Percentiles rank a stretch among this genome's conserved stretches.
These are phyloP conservation scores for Canavalia gladiata DNA, from an alignment of 306 rosid species.

Conservation along the genomic window DNA sequence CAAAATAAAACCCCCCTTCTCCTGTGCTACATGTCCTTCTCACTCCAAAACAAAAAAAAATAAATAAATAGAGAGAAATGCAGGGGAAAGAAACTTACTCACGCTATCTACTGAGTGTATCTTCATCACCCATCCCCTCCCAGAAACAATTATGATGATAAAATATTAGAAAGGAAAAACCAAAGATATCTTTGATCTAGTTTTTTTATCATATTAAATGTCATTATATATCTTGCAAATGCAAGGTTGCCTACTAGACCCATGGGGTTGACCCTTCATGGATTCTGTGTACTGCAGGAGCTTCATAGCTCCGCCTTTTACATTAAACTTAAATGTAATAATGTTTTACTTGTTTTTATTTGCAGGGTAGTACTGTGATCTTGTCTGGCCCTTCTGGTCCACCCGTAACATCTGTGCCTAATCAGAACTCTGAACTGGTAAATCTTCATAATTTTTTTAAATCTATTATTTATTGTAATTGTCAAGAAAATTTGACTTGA, in stretches of 20 bases:
- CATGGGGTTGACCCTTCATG: neutral
- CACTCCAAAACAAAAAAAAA: neutral
- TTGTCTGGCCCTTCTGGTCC: conserved; percentile 99
- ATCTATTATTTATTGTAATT: conserved; percentile 5
- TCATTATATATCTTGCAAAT: neutral
- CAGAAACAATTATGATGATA: neutral
- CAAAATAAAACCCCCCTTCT: neutral
- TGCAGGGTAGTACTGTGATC: conserved; percentile 94
- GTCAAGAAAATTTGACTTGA: neutral
- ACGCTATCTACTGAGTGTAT: neutral
- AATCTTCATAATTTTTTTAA: conserved; percentile 11
- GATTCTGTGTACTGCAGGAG: conserved; percentile 15
- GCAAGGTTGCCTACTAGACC: neutral
- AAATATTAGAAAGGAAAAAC: conserved; percentile 17
- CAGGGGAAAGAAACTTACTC: neutral
- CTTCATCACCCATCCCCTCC: neutral
- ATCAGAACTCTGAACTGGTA: conserved; percentile 97
- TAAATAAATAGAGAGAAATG: too few species aligned
- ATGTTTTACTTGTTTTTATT: conserved; percentile 46
- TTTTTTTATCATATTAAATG: conserved; percentile 16
- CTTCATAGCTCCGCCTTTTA: neutral
- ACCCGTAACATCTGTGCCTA: conserved; percentile 92
- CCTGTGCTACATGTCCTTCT: neutral
- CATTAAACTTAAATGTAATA: neutral
- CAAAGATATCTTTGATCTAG: conserved; percentile 22